Conservation (phyloP, 2,329 filamentous ascomycete species). For the Talaromyces sp. region DNA sequence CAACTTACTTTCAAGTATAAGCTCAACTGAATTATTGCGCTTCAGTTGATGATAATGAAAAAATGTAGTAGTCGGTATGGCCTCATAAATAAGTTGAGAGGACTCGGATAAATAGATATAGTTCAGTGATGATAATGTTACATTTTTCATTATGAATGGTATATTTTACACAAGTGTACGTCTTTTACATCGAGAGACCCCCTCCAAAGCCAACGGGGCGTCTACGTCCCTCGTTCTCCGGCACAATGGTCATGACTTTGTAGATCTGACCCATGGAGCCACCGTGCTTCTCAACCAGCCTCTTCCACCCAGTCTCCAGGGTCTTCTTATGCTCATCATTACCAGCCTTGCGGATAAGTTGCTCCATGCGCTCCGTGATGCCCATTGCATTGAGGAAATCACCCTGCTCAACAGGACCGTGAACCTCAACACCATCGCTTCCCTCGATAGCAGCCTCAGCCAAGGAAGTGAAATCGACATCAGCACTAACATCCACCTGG, state of each 20-base stretch:
- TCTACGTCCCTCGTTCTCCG: constrained; percentile 72
- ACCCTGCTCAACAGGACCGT: constrained; percentile 86
- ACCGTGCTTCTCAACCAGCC: constrained; percentile 79
- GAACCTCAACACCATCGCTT: constrained; percentile 81
- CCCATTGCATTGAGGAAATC: constrained; percentile 80
- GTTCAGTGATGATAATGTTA: neutral
- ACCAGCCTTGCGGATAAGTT: constrained; percentile 58
- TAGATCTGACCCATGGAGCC: constrained; percentile 94
- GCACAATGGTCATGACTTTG: constrained; percentile 88
- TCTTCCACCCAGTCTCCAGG: constrained; percentile 74
- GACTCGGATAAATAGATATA: too few species aligned
- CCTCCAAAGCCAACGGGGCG: constrained; percentile 92
- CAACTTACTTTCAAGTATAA: too few species aligned
- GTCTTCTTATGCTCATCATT: constrained; percentile 59
- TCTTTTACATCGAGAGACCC: constrained; percentile 39
- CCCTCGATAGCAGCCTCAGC: constrained; percentile 78
- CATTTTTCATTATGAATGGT: neutral
- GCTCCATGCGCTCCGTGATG: constrained; percentile 73
- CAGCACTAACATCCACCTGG: constrained; percentile 82
- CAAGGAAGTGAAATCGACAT: constrained; percentile 89
- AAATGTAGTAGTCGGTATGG: too few species aligned
- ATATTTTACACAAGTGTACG: neutral
- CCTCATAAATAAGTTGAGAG: too few species aligned
- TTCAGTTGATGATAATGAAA: too few species aligned
- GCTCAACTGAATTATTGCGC: too few species aligned